A percentile compares a stretch with the other conserved stretches of the same genome.
phyloP scores from a whole-genome alignment of 108 stramenopile genomes.

The Conticribra weissflogii region DNA sequence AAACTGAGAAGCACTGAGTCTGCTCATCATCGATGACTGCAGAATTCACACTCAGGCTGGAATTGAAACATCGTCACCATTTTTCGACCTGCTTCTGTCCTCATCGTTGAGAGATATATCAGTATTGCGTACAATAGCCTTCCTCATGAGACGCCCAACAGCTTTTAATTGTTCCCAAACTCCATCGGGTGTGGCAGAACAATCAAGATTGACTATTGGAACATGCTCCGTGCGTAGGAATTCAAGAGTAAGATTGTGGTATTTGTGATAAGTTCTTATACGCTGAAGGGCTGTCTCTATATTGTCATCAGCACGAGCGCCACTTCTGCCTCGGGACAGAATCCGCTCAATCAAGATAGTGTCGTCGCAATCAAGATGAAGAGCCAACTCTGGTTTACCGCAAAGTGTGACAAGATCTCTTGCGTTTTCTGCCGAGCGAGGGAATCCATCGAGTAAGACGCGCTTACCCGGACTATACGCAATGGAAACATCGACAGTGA shows the following conservation, averaged over 20 bases:
- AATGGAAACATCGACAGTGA: too few relatives aligned
- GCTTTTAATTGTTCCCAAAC: conserved; percentile 84
- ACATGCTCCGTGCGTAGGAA: conserved; percentile 80
- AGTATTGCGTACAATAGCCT: conserved; percentile 17
- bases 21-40: too few relatives aligned
- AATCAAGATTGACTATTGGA: conserved; percentile 85
- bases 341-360: conserved; percentile 82
- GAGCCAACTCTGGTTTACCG: conserved; percentile 76
- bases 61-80: too few relatives aligned
- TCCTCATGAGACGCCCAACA: conserved; percentile 51
- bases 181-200: conserved; percentile 68
- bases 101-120: neutral
- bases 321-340: conserved; percentile 58
- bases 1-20: too few relatives aligned
- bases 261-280: conserved; percentile 79
- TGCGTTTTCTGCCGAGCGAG: conserved; percentile 79
- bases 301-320: conserved; percentile 77
- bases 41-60: too few relatives aligned
- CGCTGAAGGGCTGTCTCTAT: conserved; percentile 79
- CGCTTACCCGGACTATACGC: conserved; percentile 63
- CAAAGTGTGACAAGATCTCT: conserved; percentile 71
- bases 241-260: conserved; percentile 71
- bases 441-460: conserved; percentile 90
- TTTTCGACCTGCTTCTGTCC: conserved; percentile 12
- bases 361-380: conserved; percentile 83